Evolutionary conservation across 164 flowering plant species (phyloP).

Genomic region (Amborella trichopoda): DNA sequence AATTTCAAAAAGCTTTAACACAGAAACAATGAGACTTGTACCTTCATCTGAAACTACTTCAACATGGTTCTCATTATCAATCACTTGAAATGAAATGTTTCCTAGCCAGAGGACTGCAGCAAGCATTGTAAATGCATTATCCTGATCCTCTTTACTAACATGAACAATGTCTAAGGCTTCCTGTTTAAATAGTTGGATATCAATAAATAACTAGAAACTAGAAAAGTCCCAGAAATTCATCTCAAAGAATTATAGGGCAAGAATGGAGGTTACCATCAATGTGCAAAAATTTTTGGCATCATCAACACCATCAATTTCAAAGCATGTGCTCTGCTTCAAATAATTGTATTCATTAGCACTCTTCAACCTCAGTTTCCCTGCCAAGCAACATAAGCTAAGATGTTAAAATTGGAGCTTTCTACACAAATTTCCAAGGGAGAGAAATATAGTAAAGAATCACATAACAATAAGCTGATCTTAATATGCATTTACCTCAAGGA

Average conservation of each 20-base stretch:
- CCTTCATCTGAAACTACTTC: conserved; percentile 87
- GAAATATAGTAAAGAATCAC: too few species aligned
- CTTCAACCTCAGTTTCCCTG: conserved; percentile 80
- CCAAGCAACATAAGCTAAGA: conserved; percentile 7
- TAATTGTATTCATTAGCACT: conserved; percentile 68
- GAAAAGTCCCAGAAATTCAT: not conserved
- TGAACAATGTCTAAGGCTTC: conserved; percentile 95
- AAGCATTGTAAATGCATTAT: conserved; percentile 88
- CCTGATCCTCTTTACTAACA: conserved; percentile 79
- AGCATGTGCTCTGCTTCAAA: conserved; percentile 77
- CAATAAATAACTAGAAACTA: not conserved
- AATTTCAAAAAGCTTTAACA: not conserved
- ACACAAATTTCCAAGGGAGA: too few species aligned
- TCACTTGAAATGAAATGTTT: conserved; percentile 66
- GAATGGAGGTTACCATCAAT: conserved; percentile 40
- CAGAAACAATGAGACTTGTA: too few species aligned
- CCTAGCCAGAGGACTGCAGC: conserved; percentile 97
- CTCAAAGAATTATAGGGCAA: not conserved
- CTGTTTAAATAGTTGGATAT: conserved; percentile 18
- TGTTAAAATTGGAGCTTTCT: too few species aligned
- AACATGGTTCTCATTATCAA: conserved; percentile 94
- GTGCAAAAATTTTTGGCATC: conserved; percentile 73
- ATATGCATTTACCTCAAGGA: too few species aligned
- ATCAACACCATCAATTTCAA: conserved; percentile 65
- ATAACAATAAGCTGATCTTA: too few species aligned